Base-by-base conservation (phyloP, 208 protist genomes). In the Leishmania mexicana region DNA sequence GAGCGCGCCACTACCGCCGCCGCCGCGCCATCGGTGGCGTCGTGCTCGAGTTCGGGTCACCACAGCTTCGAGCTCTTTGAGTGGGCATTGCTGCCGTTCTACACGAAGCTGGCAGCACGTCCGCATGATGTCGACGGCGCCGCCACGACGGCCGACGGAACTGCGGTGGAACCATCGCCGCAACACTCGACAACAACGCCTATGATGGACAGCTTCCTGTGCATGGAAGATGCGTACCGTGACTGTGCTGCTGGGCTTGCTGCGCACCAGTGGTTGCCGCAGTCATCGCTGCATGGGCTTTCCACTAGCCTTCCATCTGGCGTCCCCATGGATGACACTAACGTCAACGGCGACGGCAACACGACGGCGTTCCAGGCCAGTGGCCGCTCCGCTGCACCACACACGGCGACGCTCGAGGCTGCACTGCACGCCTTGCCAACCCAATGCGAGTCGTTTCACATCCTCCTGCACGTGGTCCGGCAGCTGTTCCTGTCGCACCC, bases 81-180 rank as follows among this genome's bases (percentile, higher is more conserved):
- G 49, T 86, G 83, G 83, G 57, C 73, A 35, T 42, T 86, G 78
- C 45, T 86, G 83, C 83, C 83, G 2, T 80, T 82, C 11, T 86
- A 86, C 57, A 8, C 62, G n/a, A 72, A 73, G 67, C 47, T 86
- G 54, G 83, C 76, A 8, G 49, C 60, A 62, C 78, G 78, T 0
- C 72, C 24, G 24, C 24, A 49, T 4, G 58, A 19, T 21, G 19
- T 11, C 7, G 11, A 24, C 17, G 31, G 65, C 47, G 53, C 72
- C 21, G 21, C 77, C 45, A 5, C 19, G 45, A 17, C 24, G 2
- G 38, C 17, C 7, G 75, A 47, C 3, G 42, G 6, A 35, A 2
- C 35, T 17, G n/a, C 54, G 6, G n/a, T 28, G 6, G 13, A 31
- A 31, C 51, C 35, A 49, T n/a, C 11, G 53, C 58, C 13, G 17